phyloP scores from a whole-genome alignment of 2,329 filamentous ascomycete genomes.

The Paecilomyces dactylethromorphus region DNA sequence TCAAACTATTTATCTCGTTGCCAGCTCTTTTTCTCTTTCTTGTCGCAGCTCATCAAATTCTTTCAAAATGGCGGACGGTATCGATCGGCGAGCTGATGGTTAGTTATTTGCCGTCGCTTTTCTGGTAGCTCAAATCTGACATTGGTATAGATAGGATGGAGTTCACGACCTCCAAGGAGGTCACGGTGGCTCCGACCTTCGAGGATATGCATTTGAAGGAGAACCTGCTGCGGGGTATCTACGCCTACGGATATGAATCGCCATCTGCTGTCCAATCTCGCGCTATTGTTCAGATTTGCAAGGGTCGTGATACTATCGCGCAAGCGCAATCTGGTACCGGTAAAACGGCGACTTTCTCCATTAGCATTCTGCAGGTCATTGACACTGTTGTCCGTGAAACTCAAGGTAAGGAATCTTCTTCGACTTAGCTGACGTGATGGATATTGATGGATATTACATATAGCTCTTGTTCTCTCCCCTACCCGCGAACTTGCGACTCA shows the following conservation, averaged over 20 bases:
- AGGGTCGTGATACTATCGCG: conserved; percentile 96
- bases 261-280: conserved; percentile 96
- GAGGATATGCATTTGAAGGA: conserved; percentile 97
- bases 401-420: conserved; percentile 47
- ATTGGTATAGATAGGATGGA: conserved; percentile 73
- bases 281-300: conserved; percentile 98
- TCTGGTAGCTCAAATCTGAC: conserved; percentile 2
- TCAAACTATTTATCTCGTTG: neutral
- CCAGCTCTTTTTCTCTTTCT: neutral
- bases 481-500: conserved; percentile 96
- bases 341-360: conserved; percentile 95
- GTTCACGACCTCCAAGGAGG: conserved; percentile 96
- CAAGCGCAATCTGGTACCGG: conserved; percentile 96
- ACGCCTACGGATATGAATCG: conserved; percentile 97
- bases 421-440: neutral
- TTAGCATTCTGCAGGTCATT: conserved; percentile 93
- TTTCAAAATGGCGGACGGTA: conserved; percentile 76
- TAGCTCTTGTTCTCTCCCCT: conserved; percentile 85
- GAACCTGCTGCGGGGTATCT: conserved; percentile 92
- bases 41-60: neutral
- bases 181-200: conserved; percentile 84
- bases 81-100: conserved; percentile 83
- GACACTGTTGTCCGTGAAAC: conserved; percentile 88
- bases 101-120: conserved; percentile 7
- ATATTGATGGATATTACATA: conserved; percentile 4